Base-by-base conservation (phyloP, 345 rosid genomes). In the Physaria fendleri region DNA sequence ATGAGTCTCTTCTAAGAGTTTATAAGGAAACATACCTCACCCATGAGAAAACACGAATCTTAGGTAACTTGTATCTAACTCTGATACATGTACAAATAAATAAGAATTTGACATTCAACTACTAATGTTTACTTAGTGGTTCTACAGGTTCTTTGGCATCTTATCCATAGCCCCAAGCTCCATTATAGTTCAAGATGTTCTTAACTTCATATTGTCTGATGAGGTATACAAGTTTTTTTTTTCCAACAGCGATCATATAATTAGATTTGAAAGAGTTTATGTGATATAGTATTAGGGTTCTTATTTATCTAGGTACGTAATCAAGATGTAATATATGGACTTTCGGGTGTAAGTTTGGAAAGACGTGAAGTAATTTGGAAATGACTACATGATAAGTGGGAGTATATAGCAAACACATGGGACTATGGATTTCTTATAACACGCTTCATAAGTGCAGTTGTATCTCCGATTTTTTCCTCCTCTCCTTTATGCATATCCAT, bases 321-420 rank as follows among this genome's bases (percentile, higher is more conserved):
- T 71, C 99, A 92, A 78, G 97, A 88, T 72, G 97, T 81, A 42
- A 68, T 87, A 32, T 79, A 39, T 72, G 97, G 91, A 51, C 81
- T 93, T 23, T 66, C 79, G 51, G 93, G 85, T 56, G 65, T 71
- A 18, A 69, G 82, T 51, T 71, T 70, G 62, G 91, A 88, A 85
- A 95, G 97, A 43, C 85, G 99, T 59, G 99, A 92, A 75, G 84
- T 79, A 17, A 88, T 95, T 42, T 89, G 99, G 99, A 71, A 67
- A 55, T 93, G 99, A 97, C 74, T 93, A 52, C 70, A 82, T 79
- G 90, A 78, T 21, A 89, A 87, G 18, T 93, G 99, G 97, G 94
- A 85, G 45, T 47, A 81, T 68, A 80, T 89, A 20, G 72, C 52
- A 24, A 45, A 76, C 33, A 83, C 85, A 21, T 87, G 81, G 78